Base-by-base conservation (phyloP, 495 filamentous ascomycete genomes). In the Copromyces sp. region DNA sequence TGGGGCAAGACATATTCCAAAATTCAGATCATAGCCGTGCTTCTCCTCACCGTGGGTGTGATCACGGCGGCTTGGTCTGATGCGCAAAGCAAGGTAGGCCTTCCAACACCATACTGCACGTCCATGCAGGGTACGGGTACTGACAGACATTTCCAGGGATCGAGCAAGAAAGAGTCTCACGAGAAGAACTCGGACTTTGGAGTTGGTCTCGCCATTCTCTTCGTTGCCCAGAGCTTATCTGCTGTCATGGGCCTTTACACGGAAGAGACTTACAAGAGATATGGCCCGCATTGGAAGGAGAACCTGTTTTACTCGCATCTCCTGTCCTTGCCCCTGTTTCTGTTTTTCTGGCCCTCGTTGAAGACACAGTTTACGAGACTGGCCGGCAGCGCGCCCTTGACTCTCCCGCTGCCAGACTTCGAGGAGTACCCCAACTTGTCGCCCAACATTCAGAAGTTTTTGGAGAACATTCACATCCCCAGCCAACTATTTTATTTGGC, bases 191-290 rank as follows among this genome's bases (percentile, higher is more conserved):
- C 76, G 68, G 76, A 77, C 70, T 94, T 95, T 71, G 81, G 89
- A n/a, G 90, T 86, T 1, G 95, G 96, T 2, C 91, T 99, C 32
- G 82, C 83, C 3, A 91, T 99, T 68, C 89, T 99, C 45, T 92
- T 95, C 68, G 75, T 97, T 71, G 95, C 95, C 3, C 96, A 98
- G 82, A 80, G 97, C 7, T 84, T 98, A 41, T 97, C 94, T 32
- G 93, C 95, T 44, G 92, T 94, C 74, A 98, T 98, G 89, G 95
- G 95, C 45, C 87, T 97, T 41, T 99, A 97, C 81, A 94, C 94
- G 0, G 93, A 99, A 80, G 87, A 92, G 74, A 93, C 94, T 5
- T 99, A 98, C 81, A 87, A 88, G 73, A 87, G 83, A 29, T 92
- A 97, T 82, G 94, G 94, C 32, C 90, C 90, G 42, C 91, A 97